Conservation (phyloP, 176 grass and related monocot species). For the Triticum monococcum region DNA sequence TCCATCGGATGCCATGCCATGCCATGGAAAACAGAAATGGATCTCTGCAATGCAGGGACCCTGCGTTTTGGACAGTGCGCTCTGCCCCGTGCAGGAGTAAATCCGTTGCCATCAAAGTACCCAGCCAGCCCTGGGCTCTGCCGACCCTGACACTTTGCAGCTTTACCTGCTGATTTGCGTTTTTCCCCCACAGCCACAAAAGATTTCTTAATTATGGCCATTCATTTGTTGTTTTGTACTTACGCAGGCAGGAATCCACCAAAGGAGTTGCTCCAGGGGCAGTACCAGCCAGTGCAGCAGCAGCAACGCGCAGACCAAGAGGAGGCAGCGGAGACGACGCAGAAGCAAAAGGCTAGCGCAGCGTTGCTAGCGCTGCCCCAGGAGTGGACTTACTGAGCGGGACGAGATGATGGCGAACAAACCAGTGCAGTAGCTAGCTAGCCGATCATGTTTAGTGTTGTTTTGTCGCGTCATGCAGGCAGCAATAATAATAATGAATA, state of each 20-base stretch:
- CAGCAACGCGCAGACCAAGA: background rate
- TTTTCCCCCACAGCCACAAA: background rate
- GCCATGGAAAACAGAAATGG: background rate
- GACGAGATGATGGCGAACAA: background rate
- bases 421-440: background rate
- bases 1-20: constrained; percentile 5
- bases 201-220: background rate
- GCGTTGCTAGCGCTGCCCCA: constrained; percentile 33
- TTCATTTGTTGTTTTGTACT: too few relatives aligned
- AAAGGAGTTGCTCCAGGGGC: background rate
- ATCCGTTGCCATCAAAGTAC: background rate
- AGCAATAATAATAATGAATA: too few relatives aligned
- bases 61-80: background rate
- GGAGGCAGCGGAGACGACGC: background rate
- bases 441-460: background rate
- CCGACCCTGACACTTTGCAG: background rate
- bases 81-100: background rate
- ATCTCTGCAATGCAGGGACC: background rate
- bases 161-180: too few relatives aligned
- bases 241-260: background rate
- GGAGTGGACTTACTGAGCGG: constrained; percentile 60
- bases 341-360: background rate
- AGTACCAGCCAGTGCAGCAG: background rate
- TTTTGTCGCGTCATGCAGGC: background rate
- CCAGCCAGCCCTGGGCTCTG: background rate